These are phyloP conservation scores for Striga hermonthica DNA, from an alignment of 305 asterid genomes.

Conservation along the genomic window DNA sequence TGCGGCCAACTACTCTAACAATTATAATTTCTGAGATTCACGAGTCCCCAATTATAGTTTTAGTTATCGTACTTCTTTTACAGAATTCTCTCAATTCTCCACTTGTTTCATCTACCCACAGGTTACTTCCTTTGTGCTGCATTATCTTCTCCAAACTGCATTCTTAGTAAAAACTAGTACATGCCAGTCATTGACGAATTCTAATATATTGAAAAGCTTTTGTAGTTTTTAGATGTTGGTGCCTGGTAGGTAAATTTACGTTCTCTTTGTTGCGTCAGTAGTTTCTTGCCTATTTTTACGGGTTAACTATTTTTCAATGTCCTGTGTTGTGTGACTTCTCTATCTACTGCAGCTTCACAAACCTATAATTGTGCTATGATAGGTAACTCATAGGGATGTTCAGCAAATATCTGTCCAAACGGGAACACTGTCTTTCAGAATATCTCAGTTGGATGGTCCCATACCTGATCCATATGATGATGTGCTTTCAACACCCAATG, in stretches of 20 bases:
- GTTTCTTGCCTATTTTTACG: not conserved
- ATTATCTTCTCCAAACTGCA: constrained; percentile 2
- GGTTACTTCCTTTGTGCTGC: not conserved
- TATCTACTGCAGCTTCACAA: constrained; percentile 22
- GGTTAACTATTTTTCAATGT: constrained; percentile 1
- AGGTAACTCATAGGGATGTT: constrained; percentile 45
- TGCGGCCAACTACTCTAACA: no score
- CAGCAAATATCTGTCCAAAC: constrained; percentile 35
- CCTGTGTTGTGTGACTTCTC: not conserved
- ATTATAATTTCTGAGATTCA: no score
- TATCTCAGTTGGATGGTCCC: constrained; percentile 81
- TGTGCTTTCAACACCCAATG: constrained; percentile 76
- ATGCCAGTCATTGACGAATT: not conserved
- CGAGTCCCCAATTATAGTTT: no score
- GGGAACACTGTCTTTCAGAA: constrained; percentile 36
- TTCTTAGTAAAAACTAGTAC: constrained; percentile 1
- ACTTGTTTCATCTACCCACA: not conserved
- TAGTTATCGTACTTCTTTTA: no score
- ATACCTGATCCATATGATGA: constrained; percentile 77
- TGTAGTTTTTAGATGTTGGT: not conserved
- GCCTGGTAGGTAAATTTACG: not conserved
- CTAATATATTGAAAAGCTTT: no score
- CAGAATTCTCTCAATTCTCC: no score
- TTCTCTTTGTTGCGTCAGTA: not conserved
- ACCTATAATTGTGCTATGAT: constrained; percentile 28